Evolutionary conservation across 2,329 filamentous ascomycete species (phyloP).

Genomic region (Phialophora chinensis): DNA sequence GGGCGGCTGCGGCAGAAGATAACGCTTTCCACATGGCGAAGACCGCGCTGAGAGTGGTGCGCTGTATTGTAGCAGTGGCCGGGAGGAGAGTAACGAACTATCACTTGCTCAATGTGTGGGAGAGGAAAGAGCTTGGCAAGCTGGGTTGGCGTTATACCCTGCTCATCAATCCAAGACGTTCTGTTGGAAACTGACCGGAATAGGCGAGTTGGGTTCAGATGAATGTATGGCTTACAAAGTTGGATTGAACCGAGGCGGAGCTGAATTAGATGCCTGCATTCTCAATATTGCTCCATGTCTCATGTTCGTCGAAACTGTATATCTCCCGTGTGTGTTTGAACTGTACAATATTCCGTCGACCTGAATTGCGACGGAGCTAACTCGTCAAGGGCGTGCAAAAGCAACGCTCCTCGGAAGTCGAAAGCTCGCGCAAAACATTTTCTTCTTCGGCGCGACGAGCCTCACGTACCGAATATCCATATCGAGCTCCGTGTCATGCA

Average conservation of each 20-base stretch:
- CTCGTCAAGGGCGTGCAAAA: constrained; percentile 54
- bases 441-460: constrained; percentile 89
- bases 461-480: constrained; percentile 70
- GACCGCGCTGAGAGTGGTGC: not conserved
- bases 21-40: not conserved
- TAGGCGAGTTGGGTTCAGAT: not conserved
- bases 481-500: constrained; percentile 62
- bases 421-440: constrained; percentile 96
- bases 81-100: not conserved
- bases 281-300: not conserved
- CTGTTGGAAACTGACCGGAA: not conserved
- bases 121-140: not conserved
- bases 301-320: not conserved
- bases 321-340: not conserved
- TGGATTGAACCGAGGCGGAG: no score
- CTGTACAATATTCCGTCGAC: not conserved
- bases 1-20: not conserved
- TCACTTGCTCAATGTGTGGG: not conserved
- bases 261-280: not conserved
- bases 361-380: no score
- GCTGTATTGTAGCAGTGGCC: not conserved
- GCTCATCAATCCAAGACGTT: not conserved
- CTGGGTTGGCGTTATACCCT: not conserved
- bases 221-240: not conserved
- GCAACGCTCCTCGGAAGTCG: constrained; percentile 81